Base-by-base conservation (phyloP, 2,329 filamentous ascomycete genomes). In the Beauveria brongniartii region DNA sequence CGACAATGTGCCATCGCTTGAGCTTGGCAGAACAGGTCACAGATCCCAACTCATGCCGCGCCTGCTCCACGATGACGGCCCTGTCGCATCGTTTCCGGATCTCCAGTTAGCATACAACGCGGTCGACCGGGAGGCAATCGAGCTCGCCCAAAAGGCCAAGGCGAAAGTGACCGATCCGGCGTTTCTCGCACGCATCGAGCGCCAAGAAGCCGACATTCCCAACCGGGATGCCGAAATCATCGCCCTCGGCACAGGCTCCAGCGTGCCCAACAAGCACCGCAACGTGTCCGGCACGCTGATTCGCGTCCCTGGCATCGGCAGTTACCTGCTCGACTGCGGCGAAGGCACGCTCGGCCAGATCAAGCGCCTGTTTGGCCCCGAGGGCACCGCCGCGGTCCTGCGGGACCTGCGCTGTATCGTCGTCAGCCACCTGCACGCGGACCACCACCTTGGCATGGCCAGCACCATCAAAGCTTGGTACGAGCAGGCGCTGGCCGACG, bases 381-480 rank as follows among this genome's bases (percentile, higher is more conserved):
- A 85, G 5, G 82, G 90, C 65, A 77, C 93, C 3, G 78, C 78
- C 30, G 79, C 86, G n/a, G 80, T 96, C 14, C 77, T 99, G n/a
- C 81, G 79, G 62, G 86, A 95, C 64, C 79, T 99, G 48, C 88
- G 87, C 59, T 84, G 86, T 66, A 87, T 99, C 64, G 96, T 91
- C 85, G 94, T 99, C 74, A 96, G 91, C 72, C 94, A 99, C 75
- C 79, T 96, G 64, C 94, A 99, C 73, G 94, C 94, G 5, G 94
- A 99, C 75, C 94, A 99, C 74, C 94, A 97, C 70, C 82, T 99
- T 22, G 94, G 94, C 30, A 90, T 86, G 1, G 80, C 84, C n/a
- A 83, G 86, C 6, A 78, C 97, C n/a, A 84, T 97, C 69, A 87
- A 84, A 68, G 90, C 89, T 6, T 96, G 92, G 90, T 85, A 90